Conservation (phyloP, 352 stramenopile genomes). For the Phytophthora pluvialis region DNA sequence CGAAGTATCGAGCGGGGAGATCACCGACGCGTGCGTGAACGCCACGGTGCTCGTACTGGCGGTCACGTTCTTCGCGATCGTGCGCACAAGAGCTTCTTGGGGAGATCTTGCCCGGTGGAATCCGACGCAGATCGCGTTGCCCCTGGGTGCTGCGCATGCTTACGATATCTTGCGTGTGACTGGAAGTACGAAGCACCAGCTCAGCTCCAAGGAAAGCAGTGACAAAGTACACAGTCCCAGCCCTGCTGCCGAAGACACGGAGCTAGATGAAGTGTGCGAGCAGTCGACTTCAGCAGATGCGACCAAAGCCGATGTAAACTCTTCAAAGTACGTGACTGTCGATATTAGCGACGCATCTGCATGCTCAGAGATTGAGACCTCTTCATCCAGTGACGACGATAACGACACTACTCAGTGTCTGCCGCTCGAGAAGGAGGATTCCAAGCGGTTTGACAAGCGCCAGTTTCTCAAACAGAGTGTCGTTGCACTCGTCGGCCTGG, state of each 20-base stretch:
- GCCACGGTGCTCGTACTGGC: slow-evolving; percentile 15
- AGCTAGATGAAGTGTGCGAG: neutral
- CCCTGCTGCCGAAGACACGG: neutral
- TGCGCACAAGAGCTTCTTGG: slow-evolving; percentile 24
- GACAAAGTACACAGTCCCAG: neutral
- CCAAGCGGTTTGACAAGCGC: neutral
- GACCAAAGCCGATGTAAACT: neutral
- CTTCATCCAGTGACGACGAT: slow-evolving; percentile 1
- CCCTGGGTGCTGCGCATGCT: neutral
- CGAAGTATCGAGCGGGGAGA: slow-evolving; percentile 20
- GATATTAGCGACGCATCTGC: slow-evolving; percentile 5
- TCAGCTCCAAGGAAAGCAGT: neutral
- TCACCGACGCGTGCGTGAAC: slow-evolving; percentile 30
- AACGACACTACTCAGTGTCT: neutral
- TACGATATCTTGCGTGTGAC: slow-evolving; percentile 1
- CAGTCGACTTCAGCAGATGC: neutral
- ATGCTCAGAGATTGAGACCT: neutral
- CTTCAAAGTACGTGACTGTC: slow-evolving; percentile 10
- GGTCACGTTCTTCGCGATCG: slow-evolving; percentile 27
- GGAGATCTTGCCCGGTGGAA: slow-evolving; percentile 42
- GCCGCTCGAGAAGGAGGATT: neutral
- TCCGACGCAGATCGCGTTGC: slow-evolving; percentile 4
- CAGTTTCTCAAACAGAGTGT: neutral
- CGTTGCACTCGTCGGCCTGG: slow-evolving; percentile 6
- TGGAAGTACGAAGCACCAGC: slow-evolving; percentile 1